phyloP scores from a whole-genome alignment of 2,329 filamentous ascomycete species.

The Cladophialophora exuberans region DNA sequence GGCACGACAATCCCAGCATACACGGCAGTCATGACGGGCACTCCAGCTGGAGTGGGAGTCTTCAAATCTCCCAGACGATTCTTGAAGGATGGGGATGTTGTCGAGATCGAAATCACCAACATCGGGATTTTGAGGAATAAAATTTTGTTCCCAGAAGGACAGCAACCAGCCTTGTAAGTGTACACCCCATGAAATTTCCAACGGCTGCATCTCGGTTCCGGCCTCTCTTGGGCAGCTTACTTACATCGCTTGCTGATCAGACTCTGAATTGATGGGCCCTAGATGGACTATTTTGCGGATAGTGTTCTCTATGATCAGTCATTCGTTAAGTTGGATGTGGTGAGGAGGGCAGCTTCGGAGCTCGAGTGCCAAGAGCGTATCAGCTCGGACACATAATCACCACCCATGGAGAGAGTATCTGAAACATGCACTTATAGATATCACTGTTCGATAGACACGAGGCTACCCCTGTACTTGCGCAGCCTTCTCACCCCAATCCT shows the following conservation, averaged over 20 bases:
- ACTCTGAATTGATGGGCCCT: background rate
- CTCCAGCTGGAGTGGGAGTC: constrained; percentile 45
- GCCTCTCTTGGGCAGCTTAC: no score
- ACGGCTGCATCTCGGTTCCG: no score
- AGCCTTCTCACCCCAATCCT: no score
- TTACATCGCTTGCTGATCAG: background rate
- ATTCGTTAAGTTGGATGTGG: background rate
- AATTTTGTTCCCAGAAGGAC: constrained; percentile 1
- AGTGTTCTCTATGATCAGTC: background rate
- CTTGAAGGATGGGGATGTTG: constrained; percentile 37
- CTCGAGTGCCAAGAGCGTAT: background rate
- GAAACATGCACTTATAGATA: no score
- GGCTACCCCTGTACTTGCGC: no score
- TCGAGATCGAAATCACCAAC: constrained; percentile 7
- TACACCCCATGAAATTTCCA: background rate
- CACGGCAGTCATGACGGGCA: constrained; percentile 56
- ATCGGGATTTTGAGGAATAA: constrained; percentile 5
- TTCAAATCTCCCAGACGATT: constrained; percentile 37
- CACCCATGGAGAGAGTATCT: no score
- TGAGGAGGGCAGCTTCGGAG: background rate
- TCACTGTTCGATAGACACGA: no score
- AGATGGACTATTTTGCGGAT: background rate
- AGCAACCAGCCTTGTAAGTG: constrained; percentile 5
- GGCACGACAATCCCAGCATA: constrained; percentile 52
- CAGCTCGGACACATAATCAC: no score